Base-by-base conservation (phyloP, 805 yeast species). In the Gaillardinia entomophila region DNA sequence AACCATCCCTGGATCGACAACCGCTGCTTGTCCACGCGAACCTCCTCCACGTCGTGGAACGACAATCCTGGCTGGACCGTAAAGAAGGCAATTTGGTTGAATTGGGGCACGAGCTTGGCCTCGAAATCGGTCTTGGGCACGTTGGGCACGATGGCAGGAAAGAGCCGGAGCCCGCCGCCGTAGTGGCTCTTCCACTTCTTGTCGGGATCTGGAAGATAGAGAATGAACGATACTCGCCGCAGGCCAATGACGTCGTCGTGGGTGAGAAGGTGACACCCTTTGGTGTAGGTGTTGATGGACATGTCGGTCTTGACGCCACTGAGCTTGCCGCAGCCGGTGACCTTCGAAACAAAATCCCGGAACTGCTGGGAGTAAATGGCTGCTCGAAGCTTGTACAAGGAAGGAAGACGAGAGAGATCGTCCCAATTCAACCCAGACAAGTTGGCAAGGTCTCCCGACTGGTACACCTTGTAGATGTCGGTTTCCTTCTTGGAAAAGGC, bases 211-310 rank as follows among this genome's bases (percentile, higher is more conserved):
- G 97, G 95, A 54, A 92, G 62, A 54, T 92, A 92, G 32, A 94
- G 65, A 41, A 94, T 94, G 51, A 89, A 92, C 46, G 96, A 84
- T 19, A 92, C 89, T 37, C 97, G 68, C 53, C 99, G 70, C 1
- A 96, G 80, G 1, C 97, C 98, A 53, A 92, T 92, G 20, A 92
- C 98, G 55, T 92, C 99, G 60, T 92, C 99, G 54, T 92, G 99
- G 3, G 95, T 87, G 41, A 92, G 66, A 36, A 92, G 65, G 60
- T 92, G 99, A 51, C 97, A 92, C 2, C 96, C 94, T 48, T 86
- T 84, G 30, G 82, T 81, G 55, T 92, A 92, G 3, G 94, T 80
- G 52, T 92, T 90, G 44, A 92, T 76, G 39, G 94, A 81, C 79
- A 92, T 81, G 53, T 92, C 99, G 24, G 94, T 88, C 54, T 87